These are phyloP conservation scores for Trypanosoma avium DNA, from an alignment of 208 protist species.

Conservation along the genomic window DNA sequence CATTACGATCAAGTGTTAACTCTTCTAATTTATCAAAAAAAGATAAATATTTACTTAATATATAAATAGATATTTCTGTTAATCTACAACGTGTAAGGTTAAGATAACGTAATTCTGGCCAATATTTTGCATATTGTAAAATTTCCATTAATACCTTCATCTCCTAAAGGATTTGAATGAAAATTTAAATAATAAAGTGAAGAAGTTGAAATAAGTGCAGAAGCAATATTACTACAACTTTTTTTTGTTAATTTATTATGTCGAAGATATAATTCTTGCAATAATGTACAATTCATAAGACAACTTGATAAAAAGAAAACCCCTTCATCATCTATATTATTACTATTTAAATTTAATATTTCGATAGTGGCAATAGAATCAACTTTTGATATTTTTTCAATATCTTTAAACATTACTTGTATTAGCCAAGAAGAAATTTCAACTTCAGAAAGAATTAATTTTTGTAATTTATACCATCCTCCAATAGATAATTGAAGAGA, in stretches of 20 bases:
- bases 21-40: conserved; percentile 35
- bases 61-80: conserved; percentile 33
- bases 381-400: conserved; percentile 13
- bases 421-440: conserved; percentile 41
- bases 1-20: conserved; percentile 66
- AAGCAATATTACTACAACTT: conserved; percentile 29
- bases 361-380: conserved; percentile 25
- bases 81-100: conserved; percentile 77
- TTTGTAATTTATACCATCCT: conserved; percentile 56
- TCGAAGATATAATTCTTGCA: conserved; percentile 51
- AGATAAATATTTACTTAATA: conserved; percentile 36
- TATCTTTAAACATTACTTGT: conserved; percentile 26
- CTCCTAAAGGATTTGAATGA: conserved; percentile 57
- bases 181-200: conserved; percentile 42
- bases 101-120: conserved; percentile 50
- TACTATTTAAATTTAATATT: conserved; percentile 49
- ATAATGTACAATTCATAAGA: conserved; percentile 38
- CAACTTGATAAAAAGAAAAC: conserved; percentile 45
- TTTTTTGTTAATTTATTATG: conserved; percentile 54
- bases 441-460: conserved; percentile 56
- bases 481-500: conserved; percentile 34
- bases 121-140: conserved; percentile 35
- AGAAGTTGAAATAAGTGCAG: conserved; percentile 32
- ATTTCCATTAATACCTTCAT: conserved; percentile 46
- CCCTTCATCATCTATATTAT: conserved; percentile 41